phyloP scores from a whole-genome alignment of 495 filamentous ascomycete genomes.

The Tuber umbilicatum region DNA sequence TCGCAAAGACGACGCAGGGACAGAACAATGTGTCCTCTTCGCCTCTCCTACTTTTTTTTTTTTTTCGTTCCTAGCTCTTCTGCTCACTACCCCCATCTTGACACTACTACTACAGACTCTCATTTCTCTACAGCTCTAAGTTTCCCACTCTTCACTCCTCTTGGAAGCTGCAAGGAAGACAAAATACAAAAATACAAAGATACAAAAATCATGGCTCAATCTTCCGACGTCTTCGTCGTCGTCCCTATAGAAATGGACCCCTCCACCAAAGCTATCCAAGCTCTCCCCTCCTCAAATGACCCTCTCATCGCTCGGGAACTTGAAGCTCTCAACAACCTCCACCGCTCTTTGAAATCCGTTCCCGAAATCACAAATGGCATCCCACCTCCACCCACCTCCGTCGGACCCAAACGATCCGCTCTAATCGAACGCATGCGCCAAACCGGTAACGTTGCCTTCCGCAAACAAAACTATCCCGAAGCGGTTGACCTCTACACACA shows the following conservation, averaged over 20 bases:
- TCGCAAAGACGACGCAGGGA: not conserved
- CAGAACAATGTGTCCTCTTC: slow-evolving; percentile 29
- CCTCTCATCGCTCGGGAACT: slow-evolving; percentile 60
- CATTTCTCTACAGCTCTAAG: not conserved
- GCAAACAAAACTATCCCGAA: slow-evolving; percentile 64
- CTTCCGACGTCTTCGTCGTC: slow-evolving; percentile 66
- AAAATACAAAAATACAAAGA: not conserved
- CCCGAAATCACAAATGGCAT: slow-evolving; percentile 50
- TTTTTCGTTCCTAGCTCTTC: not conserved
- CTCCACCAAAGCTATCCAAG: slow-evolving; percentile 57
- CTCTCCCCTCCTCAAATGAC: slow-evolving; percentile 43
- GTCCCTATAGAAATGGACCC: slow-evolving; percentile 77
- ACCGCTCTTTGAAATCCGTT: slow-evolving; percentile 54
- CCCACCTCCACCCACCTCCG: slow-evolving; percentile 71
- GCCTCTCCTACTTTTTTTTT: too few relatives aligned
- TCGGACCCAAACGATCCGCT: slow-evolving; percentile 77
- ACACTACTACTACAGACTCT: not conserved
- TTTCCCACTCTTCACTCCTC: not conserved
- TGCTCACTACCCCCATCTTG: not conserved
- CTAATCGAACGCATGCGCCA: slow-evolving; percentile 88
- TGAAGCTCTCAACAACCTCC: slow-evolving; percentile 61
- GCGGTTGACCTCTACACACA: slow-evolving; percentile 74
- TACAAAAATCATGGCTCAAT: slow-evolving; percentile 15
- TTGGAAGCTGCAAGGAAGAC: not conserved
- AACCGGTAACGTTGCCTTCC: slow-evolving; percentile 70